Evolutionary conservation across 352 stramenopile species (phyloP).

Genomic region (Phytophthora agathidicida): DNA sequence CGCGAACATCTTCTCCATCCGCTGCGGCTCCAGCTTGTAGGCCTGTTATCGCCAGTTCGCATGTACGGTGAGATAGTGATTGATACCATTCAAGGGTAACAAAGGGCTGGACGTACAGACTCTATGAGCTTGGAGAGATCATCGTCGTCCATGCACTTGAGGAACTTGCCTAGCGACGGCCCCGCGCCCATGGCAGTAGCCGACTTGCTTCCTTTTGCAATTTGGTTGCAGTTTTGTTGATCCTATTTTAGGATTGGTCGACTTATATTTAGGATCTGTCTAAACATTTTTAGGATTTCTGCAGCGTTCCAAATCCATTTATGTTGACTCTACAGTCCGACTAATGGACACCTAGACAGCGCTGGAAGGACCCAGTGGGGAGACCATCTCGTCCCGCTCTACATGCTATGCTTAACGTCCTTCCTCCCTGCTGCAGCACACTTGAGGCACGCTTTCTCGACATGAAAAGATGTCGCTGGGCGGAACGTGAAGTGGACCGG

Average conservation of each 20-base stretch:
- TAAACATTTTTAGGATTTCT: too few species aligned
- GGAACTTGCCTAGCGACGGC: constrained; percentile 61
- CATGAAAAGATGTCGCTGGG: constrained; percentile 4
- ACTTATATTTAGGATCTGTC: too few species aligned
- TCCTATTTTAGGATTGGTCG: constrained; percentile 11
- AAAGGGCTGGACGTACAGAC: constrained; percentile 31
- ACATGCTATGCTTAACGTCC: constrained; percentile 1
- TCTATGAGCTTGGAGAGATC: constrained; percentile 53
- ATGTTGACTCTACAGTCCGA: too few species aligned
- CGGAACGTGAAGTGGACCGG: constrained; percentile 20
- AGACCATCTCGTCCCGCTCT: neutral
- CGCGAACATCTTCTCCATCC: constrained; percentile 55
- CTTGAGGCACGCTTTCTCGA: neutral
- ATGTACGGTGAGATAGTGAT: neutral
- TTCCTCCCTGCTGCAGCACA: too few species aligned
- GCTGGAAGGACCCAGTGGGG: too few species aligned
- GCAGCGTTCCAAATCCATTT: too few species aligned
- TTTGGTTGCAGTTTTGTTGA: neutral
- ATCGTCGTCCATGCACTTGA: constrained; percentile 66
- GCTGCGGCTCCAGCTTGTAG: constrained; percentile 54
- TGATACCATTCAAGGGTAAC: too few species aligned
- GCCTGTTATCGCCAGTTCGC: constrained; percentile 28
- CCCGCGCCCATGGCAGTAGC: constrained; percentile 39
- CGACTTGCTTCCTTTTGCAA: neutral
- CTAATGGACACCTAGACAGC: too few species aligned